Percentiles rank a stretch among this genome's conserved stretches.
These are phyloP conservation scores for Artemisia tridentata DNA, from an alignment of 129 eudicot species.

Conservation along the genomic window DNA sequence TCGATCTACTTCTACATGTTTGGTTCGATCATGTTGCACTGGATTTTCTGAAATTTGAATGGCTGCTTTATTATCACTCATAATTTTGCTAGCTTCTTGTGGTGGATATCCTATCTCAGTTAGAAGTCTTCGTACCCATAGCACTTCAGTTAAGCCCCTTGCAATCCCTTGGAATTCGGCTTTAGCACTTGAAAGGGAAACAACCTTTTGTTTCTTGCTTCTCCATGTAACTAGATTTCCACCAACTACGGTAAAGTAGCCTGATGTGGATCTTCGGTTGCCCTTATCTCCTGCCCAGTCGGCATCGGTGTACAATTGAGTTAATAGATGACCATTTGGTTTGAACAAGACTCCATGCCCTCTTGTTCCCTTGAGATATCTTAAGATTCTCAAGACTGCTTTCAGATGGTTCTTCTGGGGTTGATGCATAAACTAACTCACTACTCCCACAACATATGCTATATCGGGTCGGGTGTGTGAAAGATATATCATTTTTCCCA, in stretches of 20 bases:
- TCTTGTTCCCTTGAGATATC: background rate
- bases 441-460: background rate
- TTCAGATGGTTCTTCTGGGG: background rate
- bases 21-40: no score
- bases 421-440: background rate
- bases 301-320: background rate
- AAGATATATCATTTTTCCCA: no score
- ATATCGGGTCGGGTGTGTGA: background rate
- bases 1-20: no score
- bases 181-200: background rate
- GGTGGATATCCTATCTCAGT: no score
- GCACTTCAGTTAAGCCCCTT: background rate
- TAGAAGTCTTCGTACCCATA: slow-evolving; percentile 2
- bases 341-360: slow-evolving; percentile 1
- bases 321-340: background rate
- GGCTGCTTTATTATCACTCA: no score
- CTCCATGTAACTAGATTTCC: background rate
- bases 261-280: background rate
- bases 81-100: no score
- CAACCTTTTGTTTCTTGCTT: background rate
- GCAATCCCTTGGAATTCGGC: slow-evolving; percentile 1
- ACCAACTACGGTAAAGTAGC: background rate
- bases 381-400: background rate
- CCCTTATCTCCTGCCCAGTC: background rate
- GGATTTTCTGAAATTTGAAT: no score